Base-by-base conservation (phyloP, 2,329 filamentous ascomycete genomes). In the Colletotrichum melonis region DNA sequence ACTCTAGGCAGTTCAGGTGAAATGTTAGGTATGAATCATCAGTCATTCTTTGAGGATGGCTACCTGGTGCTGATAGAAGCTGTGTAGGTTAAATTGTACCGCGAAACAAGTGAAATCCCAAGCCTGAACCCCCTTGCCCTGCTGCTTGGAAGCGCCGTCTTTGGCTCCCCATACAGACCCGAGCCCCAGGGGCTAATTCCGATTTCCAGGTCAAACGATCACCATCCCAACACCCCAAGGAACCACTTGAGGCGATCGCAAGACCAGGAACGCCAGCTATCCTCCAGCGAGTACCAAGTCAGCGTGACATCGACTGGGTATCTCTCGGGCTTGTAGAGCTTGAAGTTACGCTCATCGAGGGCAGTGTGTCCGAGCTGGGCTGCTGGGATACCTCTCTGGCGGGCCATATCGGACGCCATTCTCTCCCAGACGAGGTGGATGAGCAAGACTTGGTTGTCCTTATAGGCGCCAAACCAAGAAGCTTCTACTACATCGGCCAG, bases 391-490 rank as follows among this genome's bases (percentile, higher is more conserved):
- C 58, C 56, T 8, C 65, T 67, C 64, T 77, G 79, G 30, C 77
- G 81, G 72, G 78, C 76, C 58, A 63, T 72, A 55, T 69, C 22
- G n/a, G 24, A 46, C 38, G 59, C 28, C 12, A 65, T 52, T 6
- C 42, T 32, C 22, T 42, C 63, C 72, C 72, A 65, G 24, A 67
- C 56, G 55, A 55, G 46, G 66, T 63, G 72, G 55, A 49, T 62
- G 22, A 63, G 63, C 59, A 60, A 38, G 52, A 35, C 52, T n/a
- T 73, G 88, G 6, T 52, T 19, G n/a, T 46, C 42, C 8, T 67
- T 46, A 28, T 72, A 85, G 93, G 92, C 69, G 89, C 92, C 75
- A 92, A 86, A 63, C 42, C 56, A 38, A n/a, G 32, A 35, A 16
- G 73, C 68, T 49, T 55, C 66, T 32, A 70, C 32, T 7, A 73